phyloP scores from a whole-genome alignment of 371 early-diverging fungal genomes.

The Syncephalastrum contaminatum region DNA sequence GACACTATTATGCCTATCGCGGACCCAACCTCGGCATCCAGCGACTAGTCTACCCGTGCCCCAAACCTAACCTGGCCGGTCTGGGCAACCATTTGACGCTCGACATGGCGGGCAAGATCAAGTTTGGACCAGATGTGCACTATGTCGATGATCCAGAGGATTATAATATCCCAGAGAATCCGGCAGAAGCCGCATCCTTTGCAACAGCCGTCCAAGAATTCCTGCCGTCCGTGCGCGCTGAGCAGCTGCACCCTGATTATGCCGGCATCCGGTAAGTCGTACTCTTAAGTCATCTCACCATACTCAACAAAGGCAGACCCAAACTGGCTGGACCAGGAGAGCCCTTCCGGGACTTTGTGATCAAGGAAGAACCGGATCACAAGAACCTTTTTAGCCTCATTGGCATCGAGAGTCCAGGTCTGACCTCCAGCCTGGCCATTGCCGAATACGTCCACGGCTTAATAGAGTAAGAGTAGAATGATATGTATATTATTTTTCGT shows the following conservation, averaged over 20 bases:
- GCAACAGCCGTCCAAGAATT: conserved; percentile 61
- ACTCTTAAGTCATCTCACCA: not conserved
- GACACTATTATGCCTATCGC: conserved; percentile 72
- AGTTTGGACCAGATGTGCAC: conserved; percentile 84
- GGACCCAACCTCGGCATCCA: conserved; percentile 37
- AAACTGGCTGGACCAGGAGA: conserved; percentile 78
- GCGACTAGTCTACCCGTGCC: conserved; percentile 85
- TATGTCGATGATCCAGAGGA: conserved; percentile 60
- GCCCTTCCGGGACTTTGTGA: conserved; percentile 76
- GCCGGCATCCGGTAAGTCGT: conserved; percentile 69
- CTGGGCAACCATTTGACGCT: conserved; percentile 86
- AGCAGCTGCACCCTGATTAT: conserved; percentile 72
- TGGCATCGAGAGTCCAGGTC: conserved; percentile 91
- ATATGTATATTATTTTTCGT: not conserved
- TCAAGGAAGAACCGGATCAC: conserved; percentile 54
- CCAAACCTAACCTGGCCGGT: conserved; percentile 68
- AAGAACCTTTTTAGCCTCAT: conserved; percentile 73
- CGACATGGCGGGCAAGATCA: conserved; percentile 73
- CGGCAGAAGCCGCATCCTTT: conserved; percentile 41
- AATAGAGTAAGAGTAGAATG: conserved; percentile 9
- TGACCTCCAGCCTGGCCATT: conserved; percentile 85
- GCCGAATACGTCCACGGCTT: conserved; percentile 64
- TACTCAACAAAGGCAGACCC: conserved; percentile 51
- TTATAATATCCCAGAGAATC: conserved; percentile 55
- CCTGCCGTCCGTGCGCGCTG: conserved; percentile 54